phyloP scores from a whole-genome alignment of 1,139 yeast genomes.

The Nadsonia commutata region DNA sequence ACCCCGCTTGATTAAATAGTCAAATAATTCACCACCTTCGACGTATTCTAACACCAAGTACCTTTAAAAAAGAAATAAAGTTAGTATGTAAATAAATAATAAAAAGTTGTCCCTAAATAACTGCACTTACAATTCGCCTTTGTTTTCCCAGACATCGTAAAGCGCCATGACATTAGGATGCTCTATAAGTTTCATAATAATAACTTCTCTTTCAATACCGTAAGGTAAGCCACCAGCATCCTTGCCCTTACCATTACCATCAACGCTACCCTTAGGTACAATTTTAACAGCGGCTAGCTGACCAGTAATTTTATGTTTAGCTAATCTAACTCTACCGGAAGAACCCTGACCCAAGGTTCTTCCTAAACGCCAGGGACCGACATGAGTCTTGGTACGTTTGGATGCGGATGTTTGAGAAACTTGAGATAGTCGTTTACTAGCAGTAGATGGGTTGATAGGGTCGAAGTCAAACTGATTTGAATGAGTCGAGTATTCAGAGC shows the following conservation, averaged over 20 bases:
- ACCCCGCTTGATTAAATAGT: conserved; percentile 77
- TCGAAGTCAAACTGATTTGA: neutral
- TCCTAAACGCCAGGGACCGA: conserved; percentile 97
- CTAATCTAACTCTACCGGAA: conserved; percentile 85
- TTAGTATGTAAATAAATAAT: neutral
- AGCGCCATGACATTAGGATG: conserved; percentile 93
- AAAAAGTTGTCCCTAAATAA: conserved; percentile 1
- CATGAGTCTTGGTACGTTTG: conserved; percentile 50
- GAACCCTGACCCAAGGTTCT: conserved; percentile 90
- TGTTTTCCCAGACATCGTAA: conserved; percentile 97
- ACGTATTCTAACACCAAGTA: conserved; percentile 88
- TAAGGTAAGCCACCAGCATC: conserved; percentile 60
- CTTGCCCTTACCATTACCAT: conserved; percentile 21
- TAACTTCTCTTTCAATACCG: conserved; percentile 93
- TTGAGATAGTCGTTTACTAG: conserved; percentile 49
- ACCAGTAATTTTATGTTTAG: conserved; percentile 72
- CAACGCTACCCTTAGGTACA: conserved; percentile 72
- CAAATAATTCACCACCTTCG: conserved; percentile 95
- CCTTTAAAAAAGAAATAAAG: conserved; percentile 8
- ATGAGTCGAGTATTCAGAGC: neutral
- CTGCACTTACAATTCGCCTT: conserved; percentile 49
- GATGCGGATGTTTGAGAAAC: conserved; percentile 37
- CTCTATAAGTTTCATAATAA: conserved; percentile 76
- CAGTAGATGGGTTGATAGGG: conserved; percentile 16
- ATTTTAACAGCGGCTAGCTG: conserved; percentile 93